A percentile compares a stretch with the other conserved stretches of the same genome.
phyloP scores from a whole-genome alignment of 1,139 yeast species.

The Blastobotrys aristatus region DNA sequence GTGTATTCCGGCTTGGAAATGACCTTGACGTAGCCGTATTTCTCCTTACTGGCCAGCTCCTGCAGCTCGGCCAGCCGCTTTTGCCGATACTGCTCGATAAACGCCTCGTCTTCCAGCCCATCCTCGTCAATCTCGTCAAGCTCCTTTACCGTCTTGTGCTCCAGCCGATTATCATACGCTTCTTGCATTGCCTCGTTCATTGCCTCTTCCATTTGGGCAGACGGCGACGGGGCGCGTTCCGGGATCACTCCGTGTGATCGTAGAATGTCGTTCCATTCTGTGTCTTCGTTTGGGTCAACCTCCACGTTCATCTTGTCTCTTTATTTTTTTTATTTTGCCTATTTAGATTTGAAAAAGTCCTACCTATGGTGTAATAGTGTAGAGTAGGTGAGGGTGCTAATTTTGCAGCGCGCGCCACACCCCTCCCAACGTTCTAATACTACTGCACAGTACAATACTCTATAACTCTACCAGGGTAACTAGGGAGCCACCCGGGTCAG shows the following conservation, averaged over 20 bases:
- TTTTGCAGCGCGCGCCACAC: no score
- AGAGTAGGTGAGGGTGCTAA: no score
- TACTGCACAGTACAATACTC: no score
- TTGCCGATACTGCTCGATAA: conserved; percentile 65
- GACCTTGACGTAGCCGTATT: conserved; percentile 72
- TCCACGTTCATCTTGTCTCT: conserved; percentile 55
- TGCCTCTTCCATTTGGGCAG: conserved; percentile 81
- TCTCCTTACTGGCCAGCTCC: conserved; percentile 53
- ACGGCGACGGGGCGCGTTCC: conserved; percentile 83
- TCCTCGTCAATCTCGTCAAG: conserved; percentile 74
- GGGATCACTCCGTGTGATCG: conserved; percentile 90
- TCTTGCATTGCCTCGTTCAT: conserved; percentile 71
- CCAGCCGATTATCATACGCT: conserved; percentile 73
- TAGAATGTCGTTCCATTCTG: conserved; percentile 97
- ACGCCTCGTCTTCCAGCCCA: conserved; percentile 66
- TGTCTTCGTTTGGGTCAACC: conserved; percentile 92
- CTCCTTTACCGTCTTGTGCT: conserved; percentile 70
- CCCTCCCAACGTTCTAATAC: no score
- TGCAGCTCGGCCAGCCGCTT: conserved; percentile 72
- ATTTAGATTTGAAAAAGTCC: no score
- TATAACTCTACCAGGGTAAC: no score
- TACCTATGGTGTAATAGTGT: no score
- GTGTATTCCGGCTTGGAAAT: conserved; percentile 85
- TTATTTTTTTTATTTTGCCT: no score
- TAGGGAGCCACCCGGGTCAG: no score